Conservation (phyloP, 2,329 filamentous ascomycete genomes). For the Pseudocercospora pini-densiflorae region DNA sequence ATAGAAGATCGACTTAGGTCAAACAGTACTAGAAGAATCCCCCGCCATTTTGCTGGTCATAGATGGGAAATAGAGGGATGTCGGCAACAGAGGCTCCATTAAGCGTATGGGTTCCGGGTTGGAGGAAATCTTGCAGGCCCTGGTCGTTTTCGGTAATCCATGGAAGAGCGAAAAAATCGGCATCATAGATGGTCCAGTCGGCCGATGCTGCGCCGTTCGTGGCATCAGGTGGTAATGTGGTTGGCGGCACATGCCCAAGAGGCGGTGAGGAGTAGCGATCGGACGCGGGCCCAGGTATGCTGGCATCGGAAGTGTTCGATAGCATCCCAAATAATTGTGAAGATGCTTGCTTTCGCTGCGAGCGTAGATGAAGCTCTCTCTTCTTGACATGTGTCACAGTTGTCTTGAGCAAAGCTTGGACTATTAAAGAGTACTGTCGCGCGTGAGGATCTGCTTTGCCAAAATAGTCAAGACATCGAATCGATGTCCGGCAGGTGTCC, state of each 20-base stretch:
- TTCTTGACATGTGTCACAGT: slow-evolving; percentile 28
- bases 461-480: slow-evolving; percentile 35
- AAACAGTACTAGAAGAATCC: slow-evolving; percentile 9
- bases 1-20: not conserved
- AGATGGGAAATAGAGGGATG: slow-evolving; percentile 35
- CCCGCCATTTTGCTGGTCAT: slow-evolving; percentile 26
- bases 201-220: slow-evolving; percentile 2
- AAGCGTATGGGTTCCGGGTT: slow-evolving; percentile 31
- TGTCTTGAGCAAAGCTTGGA: slow-evolving; percentile 32
- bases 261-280: not conserved
- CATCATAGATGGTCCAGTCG: slow-evolving; percentile 33
- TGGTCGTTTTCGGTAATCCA: slow-evolving; percentile 35
- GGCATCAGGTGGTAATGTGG: not conserved
- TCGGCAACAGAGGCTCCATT: slow-evolving; percentile 30
- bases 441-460: slow-evolving; percentile 35
- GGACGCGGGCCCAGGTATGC: not conserved
- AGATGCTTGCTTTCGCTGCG: slow-evolving; percentile 33
- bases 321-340: slow-evolving; percentile 36
- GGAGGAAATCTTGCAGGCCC: slow-evolving; percentile 36
- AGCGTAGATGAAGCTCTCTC: slow-evolving; percentile 29
- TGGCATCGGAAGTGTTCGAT: not conserved
- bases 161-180: slow-evolving; percentile 34
- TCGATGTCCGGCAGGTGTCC: slow-evolving; percentile 27
- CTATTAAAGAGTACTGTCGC: slow-evolving; percentile 35
- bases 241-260: not conserved